Conservation (phyloP, 2,329 filamentous ascomycete genomes). For the Scytalidium lignicola region DNA sequence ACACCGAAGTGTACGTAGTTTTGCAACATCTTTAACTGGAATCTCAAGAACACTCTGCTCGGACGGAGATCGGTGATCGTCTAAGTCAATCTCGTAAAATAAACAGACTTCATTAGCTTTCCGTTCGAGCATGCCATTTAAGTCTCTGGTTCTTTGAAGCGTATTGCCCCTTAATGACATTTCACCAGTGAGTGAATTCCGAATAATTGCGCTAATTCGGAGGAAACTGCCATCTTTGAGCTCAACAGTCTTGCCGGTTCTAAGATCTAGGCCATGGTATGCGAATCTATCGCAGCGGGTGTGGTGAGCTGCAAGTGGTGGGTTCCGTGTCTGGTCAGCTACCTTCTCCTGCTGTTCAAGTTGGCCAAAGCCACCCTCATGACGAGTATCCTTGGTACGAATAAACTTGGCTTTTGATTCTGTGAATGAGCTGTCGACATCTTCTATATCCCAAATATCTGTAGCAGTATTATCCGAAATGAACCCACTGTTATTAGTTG, state of each 20-base stretch:
- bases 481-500: too few species aligned
- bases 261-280: not conserved
- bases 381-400: too few species aligned
- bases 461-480: not conserved
- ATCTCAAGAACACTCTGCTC: conserved; percentile 40
- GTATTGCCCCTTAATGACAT: conserved; percentile 33
- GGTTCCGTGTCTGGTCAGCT: not conserved
- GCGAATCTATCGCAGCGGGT: not conserved
- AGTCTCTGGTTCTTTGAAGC: conserved; percentile 27
- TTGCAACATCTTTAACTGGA: conserved; percentile 30
- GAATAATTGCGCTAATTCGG: conserved; percentile 29
- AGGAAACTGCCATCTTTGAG: conserved; percentile 11
- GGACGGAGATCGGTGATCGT: conserved; percentile 27
- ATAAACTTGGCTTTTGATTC: too few species aligned
- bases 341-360: not conserved
- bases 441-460: not conserved
- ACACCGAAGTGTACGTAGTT: conserved; percentile 38
- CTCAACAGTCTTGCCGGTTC: not conserved
- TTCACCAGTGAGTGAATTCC: conserved; percentile 14
- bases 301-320: not conserved
- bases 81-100: conserved; percentile 31
- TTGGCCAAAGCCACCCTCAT: not conserved
- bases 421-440: not conserved
- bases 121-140: conserved; percentile 31
- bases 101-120: conserved; percentile 38